Conservation (phyloP, 345 rosid genomes). For the Citropsis articulata region DNA sequence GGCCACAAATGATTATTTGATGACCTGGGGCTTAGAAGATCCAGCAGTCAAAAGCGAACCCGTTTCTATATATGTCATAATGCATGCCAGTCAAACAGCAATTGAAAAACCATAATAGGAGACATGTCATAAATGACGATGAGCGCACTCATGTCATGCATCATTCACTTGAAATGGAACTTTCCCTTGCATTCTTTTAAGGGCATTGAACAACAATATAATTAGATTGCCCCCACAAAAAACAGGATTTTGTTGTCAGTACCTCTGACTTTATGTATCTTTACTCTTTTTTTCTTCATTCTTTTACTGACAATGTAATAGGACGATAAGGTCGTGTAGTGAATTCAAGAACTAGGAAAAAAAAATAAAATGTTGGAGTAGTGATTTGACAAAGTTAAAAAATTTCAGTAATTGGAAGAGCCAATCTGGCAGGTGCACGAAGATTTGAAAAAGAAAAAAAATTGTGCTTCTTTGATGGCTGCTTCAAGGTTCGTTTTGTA, state of each 20-base stretch:
- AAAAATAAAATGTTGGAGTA: no score
- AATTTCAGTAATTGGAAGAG: no score
- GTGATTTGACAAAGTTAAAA: no score
- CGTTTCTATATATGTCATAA: background rate
- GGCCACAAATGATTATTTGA: background rate
- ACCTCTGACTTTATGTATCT: background rate
- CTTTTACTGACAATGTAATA: no score
- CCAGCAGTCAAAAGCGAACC: background rate
- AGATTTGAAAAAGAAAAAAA: no score
- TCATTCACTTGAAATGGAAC: background rate
- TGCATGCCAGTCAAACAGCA: background rate
- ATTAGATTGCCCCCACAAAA: background rate
- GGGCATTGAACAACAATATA: background rate
- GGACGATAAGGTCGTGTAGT: background rate
- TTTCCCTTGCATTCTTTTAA: background rate
- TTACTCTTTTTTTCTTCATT: background rate
- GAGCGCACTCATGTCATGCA: constrained; percentile 2
- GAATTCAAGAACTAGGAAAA: background rate
- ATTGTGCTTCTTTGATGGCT: background rate
- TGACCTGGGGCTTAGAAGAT: background rate
- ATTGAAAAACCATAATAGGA: background rate
- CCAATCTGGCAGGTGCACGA: no score
- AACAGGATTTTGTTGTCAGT: background rate
- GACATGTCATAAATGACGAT: background rate
- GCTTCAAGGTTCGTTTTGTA: background rate